A percentile compares a stretch with the other conserved stretches of the same genome.
Evolutionary conservation across 768 basidiomycete genomes (phyloP).

Genomic region (Pleurotus tuber-regium): DNA sequence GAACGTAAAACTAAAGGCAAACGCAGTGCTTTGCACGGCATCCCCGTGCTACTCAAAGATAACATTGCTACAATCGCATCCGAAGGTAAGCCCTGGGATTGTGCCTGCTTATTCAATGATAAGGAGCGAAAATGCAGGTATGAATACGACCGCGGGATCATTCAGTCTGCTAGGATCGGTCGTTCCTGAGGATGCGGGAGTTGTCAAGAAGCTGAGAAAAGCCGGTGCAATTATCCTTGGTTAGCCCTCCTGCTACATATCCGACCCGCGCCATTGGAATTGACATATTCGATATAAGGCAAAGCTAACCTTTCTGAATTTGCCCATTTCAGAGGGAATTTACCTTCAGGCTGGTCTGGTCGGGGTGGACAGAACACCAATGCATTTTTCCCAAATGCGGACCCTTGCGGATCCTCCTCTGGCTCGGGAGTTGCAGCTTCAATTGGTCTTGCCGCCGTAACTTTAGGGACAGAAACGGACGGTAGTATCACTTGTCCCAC

Average conservation of each 20-base stretch:
- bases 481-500: constrained; percentile 56
- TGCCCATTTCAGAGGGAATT: constrained; percentile 44
- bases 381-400: constrained; percentile 48
- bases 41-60: constrained; percentile 50
- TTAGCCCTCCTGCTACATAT: background rate
- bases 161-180: constrained; percentile 39
- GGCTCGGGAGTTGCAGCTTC: constrained; percentile 56
- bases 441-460: constrained; percentile 47
- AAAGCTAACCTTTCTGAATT: constrained; percentile 59
- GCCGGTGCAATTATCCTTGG: constrained; percentile 11
- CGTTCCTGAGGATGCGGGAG: constrained; percentile 44
- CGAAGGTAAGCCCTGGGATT: constrained; percentile 29
- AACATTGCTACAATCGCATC: constrained; percentile 45
- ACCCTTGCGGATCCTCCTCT: constrained; percentile 58
- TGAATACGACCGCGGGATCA: constrained; percentile 27
- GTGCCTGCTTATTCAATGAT: background rate
- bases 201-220: constrained; percentile 35
- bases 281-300: constrained; percentile 22
- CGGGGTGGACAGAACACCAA: constrained; percentile 51
- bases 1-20: constrained; percentile 41
- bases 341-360: constrained; percentile 57
- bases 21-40: constrained; percentile 52
- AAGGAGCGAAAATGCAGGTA: background rate
- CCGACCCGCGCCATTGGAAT: background rate
- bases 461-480: constrained; percentile 49